phyloP scores from a whole-genome alignment of 495 filamentous ascomycete genomes.

The Podospora pseudoanserina region DNA sequence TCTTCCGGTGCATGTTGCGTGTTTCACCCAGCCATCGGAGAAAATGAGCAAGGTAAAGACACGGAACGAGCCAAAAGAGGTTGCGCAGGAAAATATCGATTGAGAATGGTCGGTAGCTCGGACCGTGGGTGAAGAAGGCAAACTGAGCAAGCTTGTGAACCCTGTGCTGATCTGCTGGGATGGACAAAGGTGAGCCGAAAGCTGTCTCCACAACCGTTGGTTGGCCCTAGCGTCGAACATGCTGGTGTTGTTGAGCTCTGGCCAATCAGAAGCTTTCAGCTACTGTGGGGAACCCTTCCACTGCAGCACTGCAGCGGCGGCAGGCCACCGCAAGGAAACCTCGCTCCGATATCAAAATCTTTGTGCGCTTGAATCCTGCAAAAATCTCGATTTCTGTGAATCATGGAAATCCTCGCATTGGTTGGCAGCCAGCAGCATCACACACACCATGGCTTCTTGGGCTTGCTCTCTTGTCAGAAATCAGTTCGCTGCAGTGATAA shows the following conservation, averaged over 20 bases:
- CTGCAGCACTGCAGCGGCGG: slow-evolving; percentile 9
- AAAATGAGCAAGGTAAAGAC: not conserved
- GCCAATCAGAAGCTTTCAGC: slow-evolving; percentile 1
- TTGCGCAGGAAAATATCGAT: not conserved
- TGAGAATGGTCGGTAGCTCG: slow-evolving; percentile 7
- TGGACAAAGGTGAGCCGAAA: not conserved
- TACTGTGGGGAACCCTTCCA: slow-evolving; percentile 12
- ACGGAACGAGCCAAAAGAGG: slow-evolving; percentile 2
- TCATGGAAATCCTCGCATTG: slow-evolving; percentile 8
- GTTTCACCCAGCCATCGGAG: not conserved
- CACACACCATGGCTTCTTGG: too few species aligned
- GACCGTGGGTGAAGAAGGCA: slow-evolving; percentile 4
- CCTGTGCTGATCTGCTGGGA: not conserved
- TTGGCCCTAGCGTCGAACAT: slow-evolving; percentile 3
- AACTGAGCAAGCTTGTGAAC: not conserved
- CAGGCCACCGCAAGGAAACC: slow-evolving; percentile 12
- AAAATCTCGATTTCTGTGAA: slow-evolving; percentile 19
- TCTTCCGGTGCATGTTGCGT: not conserved
- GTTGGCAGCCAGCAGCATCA: not conserved
- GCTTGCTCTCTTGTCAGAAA: not conserved
- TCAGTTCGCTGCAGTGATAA: not conserved
- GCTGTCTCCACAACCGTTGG: not conserved
- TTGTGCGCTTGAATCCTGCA: not conserved
- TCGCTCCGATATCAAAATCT: slow-evolving; percentile 20
- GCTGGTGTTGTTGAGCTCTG: not conserved